These are phyloP conservation scores for Pyrrhoderma noxium DNA, from an alignment of 1,284 basidiomycete genomes.

Conservation along the genomic window DNA sequence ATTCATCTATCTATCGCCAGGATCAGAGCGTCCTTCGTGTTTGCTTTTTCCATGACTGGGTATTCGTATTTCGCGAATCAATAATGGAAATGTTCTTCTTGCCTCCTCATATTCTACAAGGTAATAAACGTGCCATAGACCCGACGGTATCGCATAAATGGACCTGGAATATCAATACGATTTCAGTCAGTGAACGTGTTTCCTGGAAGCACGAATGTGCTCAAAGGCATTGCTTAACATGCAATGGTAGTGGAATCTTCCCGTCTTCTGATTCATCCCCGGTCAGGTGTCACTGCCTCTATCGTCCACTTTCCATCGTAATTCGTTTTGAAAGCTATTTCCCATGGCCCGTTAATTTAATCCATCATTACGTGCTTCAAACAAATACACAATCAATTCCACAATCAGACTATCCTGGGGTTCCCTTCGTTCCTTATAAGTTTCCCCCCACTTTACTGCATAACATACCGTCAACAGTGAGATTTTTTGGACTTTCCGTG, in stretches of 20 bases:
- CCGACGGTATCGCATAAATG: slow-evolving; percentile 42
- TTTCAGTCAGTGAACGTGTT: slow-evolving; percentile 29
- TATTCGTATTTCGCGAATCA: slow-evolving; percentile 34
- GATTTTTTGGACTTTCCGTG: slow-evolving; percentile 48
- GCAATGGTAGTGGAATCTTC: slow-evolving; percentile 3
- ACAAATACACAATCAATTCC: not conserved
- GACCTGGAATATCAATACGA: slow-evolving; percentile 48
- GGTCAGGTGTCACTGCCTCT: slow-evolving; percentile 12
- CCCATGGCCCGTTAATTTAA: slow-evolving; percentile 61
- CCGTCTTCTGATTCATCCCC: not conserved
- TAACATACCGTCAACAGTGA: slow-evolving; percentile 50
- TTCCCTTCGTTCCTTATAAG: slow-evolving; percentile 33
- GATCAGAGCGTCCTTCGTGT: slow-evolving; percentile 21
- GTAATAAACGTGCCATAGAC: slow-evolving; percentile 26
- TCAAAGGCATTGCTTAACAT: not conserved
- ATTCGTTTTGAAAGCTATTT: slow-evolving; percentile 52
- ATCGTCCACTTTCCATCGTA: slow-evolving; percentile 42
- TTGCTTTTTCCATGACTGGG: slow-evolving; percentile 32
- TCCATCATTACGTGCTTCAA: slow-evolving; percentile 51
- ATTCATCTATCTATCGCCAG: slow-evolving; percentile 1
- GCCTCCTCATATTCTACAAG: slow-evolving; percentile 20
- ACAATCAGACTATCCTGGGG: slow-evolving; percentile 27
- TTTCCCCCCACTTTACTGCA: slow-evolving; percentile 33
- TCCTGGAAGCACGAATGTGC: slow-evolving; percentile 15
- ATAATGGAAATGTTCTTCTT: slow-evolving; percentile 36